Evolutionary conservation across 2,329 filamentous ascomycete species (phyloP).

Genomic region (Thyridium curvatum): DNA sequence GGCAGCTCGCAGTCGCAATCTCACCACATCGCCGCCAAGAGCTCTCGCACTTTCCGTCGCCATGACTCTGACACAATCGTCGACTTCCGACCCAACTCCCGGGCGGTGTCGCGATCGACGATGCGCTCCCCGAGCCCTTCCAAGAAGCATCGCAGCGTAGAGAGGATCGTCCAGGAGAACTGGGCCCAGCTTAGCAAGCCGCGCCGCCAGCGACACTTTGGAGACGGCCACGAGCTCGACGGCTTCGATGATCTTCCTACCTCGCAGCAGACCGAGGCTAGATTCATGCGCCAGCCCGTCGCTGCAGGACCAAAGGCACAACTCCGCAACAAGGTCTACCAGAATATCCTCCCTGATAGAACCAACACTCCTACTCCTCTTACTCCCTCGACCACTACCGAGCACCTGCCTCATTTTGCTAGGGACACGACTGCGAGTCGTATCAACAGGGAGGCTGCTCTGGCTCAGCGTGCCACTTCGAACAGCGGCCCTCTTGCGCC

Average conservation of each 20-base stretch:
- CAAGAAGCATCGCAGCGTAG: conserved; percentile 31
- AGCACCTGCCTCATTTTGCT: conserved; percentile 55
- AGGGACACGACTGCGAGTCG: conserved; percentile 60
- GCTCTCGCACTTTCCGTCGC: conserved; percentile 64
- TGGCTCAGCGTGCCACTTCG: conserved; percentile 53
- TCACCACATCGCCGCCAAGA: conserved; percentile 71
- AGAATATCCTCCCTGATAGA: conserved; percentile 48
- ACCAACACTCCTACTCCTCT: conserved; percentile 45
- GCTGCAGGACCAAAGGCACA: conserved; percentile 61
- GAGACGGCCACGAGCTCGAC: conserved; percentile 88
- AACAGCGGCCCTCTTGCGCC: conserved; percentile 43
- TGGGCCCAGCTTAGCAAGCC: conserved; percentile 70
- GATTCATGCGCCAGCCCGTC: conserved; percentile 74
- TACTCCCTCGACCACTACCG: conserved; percentile 47
- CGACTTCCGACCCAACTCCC: conserved; percentile 51
- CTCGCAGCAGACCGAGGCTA: conserved; percentile 73
- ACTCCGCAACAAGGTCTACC: conserved; percentile 49
- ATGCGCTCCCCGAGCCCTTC: conserved; percentile 57
- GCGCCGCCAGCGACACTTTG: conserved; percentile 66
- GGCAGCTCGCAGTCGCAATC: conserved; percentile 62
- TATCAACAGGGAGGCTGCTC: conserved; percentile 55
- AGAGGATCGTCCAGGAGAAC: conserved; percentile 35
- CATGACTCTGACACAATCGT: conserved; percentile 71
- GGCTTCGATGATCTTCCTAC: conserved; percentile 93
- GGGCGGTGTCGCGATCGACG: conserved; percentile 50